A percentile compares a stretch with the other conserved stretches of the same genome.
These are phyloP conservation scores for Apophysomyces ossiformis DNA, from an alignment of 371 early-diverging fungal species.

Conservation along the genomic window DNA sequence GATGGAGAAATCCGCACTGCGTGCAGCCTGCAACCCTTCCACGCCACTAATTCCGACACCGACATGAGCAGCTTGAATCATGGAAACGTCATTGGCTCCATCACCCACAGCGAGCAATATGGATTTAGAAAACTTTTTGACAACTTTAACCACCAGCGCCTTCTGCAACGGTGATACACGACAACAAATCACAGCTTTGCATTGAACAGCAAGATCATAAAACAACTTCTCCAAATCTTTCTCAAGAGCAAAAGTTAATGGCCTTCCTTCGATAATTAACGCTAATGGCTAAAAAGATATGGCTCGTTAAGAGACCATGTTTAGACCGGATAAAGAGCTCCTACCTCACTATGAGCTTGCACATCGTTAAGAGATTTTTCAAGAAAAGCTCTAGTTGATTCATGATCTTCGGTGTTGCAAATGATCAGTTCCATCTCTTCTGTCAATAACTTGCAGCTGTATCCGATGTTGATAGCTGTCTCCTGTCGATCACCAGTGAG, in stretches of 20 bases:
- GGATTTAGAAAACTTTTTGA: conserved; percentile 77
- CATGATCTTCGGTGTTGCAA: conserved; percentile 74
- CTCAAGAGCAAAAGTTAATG: conserved; percentile 72
- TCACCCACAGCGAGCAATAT: conserved; percentile 94
- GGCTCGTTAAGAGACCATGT: not conserved
- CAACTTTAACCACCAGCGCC: conserved; percentile 87
- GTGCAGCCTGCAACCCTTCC: conserved; percentile 97
- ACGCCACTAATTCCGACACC: conserved; percentile 97
- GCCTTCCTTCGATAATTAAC: conserved; percentile 72
- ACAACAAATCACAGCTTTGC: conserved; percentile 90
- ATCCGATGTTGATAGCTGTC: conserved; percentile 93
- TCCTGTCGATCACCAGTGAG: conserved; percentile 94
- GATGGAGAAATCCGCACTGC: conserved; percentile 96
- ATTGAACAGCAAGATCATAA: conserved; percentile 75
- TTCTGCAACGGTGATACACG: conserved; percentile 95
- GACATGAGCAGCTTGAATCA: conserved; percentile 98
- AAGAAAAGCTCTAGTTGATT: conserved; percentile 70
- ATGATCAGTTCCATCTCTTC: conserved; percentile 84
- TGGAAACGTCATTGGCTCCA: conserved; percentile 98
- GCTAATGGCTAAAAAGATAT: conserved; percentile 51
- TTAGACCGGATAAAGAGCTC: not conserved
- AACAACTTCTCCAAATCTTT: conserved; percentile 70
- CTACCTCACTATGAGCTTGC: conserved; percentile 38
- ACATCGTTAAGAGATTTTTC: conserved; percentile 69
- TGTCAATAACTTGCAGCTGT: conserved; percentile 83